These are phyloP conservation scores for Talaromyces albobiverticillius DNA, from an alignment of 2,329 filamentous ascomycete genomes.

Conservation along the genomic window DNA sequence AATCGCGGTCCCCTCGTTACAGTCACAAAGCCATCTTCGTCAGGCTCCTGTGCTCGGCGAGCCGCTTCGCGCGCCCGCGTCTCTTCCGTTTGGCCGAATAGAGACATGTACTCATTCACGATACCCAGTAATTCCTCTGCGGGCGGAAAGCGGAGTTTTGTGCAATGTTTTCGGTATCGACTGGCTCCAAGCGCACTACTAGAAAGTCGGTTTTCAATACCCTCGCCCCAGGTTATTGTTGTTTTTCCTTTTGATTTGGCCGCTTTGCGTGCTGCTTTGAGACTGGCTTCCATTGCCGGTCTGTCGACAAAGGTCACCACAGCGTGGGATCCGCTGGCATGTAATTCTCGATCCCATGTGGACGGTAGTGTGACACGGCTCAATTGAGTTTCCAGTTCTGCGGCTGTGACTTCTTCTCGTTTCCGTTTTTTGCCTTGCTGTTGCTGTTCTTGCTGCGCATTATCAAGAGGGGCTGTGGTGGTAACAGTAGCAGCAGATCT, in stretches of 20 bases:
- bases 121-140: conserved; percentile 64
- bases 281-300: conserved; percentile 69
- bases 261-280: conserved; percentile 68
- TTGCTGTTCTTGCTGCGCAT: conserved; percentile 6
- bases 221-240: conserved; percentile 66
- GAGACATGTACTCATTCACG: conserved; percentile 81
- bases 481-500: background rate
- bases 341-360: conserved; percentile 70
- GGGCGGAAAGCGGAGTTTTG: conserved; percentile 68
- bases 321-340: conserved; percentile 72
- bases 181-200: conserved; percentile 48
- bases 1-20: conserved; percentile 75
- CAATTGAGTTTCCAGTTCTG: conserved; percentile 53
- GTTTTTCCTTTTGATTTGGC: background rate
- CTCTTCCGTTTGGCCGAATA: conserved; percentile 68
- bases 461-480: background rate
- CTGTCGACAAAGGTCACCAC: conserved; percentile 81
- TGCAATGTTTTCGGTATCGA: conserved; percentile 59
- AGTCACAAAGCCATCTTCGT: conserved; percentile 94
- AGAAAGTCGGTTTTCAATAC: conserved; percentile 56
- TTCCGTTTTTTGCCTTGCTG: conserved; percentile 52
- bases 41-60: conserved; percentile 71
- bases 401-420: conserved; percentile 50
- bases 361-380: conserved; percentile 63
- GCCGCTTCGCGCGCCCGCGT: conserved; percentile 61